Conservation (phyloP, 2,329 filamentous ascomycete genomes). For the Nemania bipapillata region DNA sequence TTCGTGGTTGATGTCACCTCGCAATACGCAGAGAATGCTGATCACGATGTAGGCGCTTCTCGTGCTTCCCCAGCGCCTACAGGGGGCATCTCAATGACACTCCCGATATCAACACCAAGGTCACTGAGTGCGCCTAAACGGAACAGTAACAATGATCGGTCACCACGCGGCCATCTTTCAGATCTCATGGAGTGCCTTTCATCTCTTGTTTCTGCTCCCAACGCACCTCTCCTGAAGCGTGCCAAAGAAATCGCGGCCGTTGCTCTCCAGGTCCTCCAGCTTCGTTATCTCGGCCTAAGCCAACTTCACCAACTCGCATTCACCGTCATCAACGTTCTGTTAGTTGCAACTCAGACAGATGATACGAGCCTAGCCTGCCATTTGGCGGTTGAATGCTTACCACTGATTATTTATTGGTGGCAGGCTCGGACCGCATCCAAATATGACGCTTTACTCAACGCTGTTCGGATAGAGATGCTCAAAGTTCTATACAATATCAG, state of each 20-base stretch:
- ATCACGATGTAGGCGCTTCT: slow-evolving; percentile 52
- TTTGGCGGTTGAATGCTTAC: slow-evolving; percentile 71
- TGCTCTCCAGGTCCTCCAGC: slow-evolving; percentile 70
- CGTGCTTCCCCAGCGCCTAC: slow-evolving; percentile 62
- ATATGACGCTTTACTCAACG: slow-evolving; percentile 67
- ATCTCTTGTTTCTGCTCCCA: slow-evolving; percentile 71
- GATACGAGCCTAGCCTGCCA: slow-evolving; percentile 70
- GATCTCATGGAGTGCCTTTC: slow-evolving; percentile 74
- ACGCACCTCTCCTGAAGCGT: slow-evolving; percentile 71
- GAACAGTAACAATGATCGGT: slow-evolving; percentile 41
- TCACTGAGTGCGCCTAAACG: slow-evolving; percentile 45
- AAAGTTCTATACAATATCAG: slow-evolving; percentile 74
- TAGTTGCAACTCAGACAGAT: slow-evolving; percentile 74
- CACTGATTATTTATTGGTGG: slow-evolving; percentile 81
- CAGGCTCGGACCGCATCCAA: slow-evolving; percentile 72
- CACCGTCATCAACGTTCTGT: slow-evolving; percentile 76
- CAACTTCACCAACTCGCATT: slow-evolving; percentile 78
- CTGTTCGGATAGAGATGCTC: slow-evolving; percentile 80
- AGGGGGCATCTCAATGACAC: slow-evolving; percentile 47
- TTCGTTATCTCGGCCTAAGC: slow-evolving; percentile 67
- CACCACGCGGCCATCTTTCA: slow-evolving; percentile 55
- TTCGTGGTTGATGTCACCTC: slow-evolving; percentile 76
- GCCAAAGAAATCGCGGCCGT: slow-evolving; percentile 66
- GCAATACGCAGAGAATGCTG: slow-evolving; percentile 59
- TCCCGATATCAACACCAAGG: slow-evolving; percentile 49